Base-by-base conservation (phyloP, 2,329 filamentous ascomycete genomes). In the Penicillium fuscoglaucum region DNA sequence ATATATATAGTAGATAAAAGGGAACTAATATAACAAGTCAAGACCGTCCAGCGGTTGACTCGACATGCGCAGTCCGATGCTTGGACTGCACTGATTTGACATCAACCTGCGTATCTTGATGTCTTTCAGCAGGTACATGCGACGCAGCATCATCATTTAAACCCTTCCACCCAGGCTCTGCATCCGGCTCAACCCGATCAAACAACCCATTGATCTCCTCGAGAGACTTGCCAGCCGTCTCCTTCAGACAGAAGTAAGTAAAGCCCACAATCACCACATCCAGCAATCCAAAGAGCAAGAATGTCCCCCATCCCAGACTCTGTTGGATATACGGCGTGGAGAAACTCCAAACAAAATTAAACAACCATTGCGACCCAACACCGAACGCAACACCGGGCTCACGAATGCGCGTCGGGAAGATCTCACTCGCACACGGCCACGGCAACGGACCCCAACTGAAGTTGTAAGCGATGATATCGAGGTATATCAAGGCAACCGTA, bases 131-230 rank as follows among this genome's bases (percentile, higher is more conserved):
- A 37, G 33, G 28, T 4, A 33, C 9, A 24, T 40, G 19, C 7
- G 41, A 21, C 6, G 5, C 37, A 19, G 50, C 31, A 19, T 43
- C 26, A 5, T 45, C 33, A 28, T 47, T 21, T 1, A 54, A 39
- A n/a, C 21, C 50, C 44, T 63, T 63, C 59, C 59, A 61, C 9
- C 47, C 57, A 55, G 51, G 55, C 29, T 64, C 62, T 2, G 52
- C 40, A 54, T 67, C 60, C 1, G 58, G 29, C 26, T 58, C 52
- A 41, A 58, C 60, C 10, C 29, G 10, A 62, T 83, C 79, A 64
- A 86, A 86, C 59, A 87, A 69, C 12, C 81, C 70, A 52, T 86
- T 83, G 2, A 86, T 75, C 70, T 86, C 84, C 39, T 79, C 82
- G 52, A 82, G 81, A 0, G 81, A 83, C 39, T 81, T 77, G 7